Evolutionary conservation across 2,329 filamentous ascomycete species (phyloP), one percentile per base, ranked within the genome.

Genomic region (Cyphellophora attinorum): DNA sequence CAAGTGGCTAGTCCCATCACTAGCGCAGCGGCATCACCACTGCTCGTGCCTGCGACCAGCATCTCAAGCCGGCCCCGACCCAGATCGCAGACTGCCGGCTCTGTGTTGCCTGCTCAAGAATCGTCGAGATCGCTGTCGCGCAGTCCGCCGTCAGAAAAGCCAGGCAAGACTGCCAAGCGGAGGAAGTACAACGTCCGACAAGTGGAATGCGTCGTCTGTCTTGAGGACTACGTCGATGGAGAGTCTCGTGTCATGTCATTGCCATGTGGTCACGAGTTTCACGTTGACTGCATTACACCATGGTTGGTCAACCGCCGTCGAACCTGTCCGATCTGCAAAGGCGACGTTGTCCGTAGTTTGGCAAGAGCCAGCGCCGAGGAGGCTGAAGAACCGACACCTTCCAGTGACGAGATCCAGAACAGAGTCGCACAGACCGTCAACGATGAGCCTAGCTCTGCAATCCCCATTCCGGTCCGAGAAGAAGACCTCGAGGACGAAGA

Each of bases 321-420:
- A 44, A 98, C 91, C n/a, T 98, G 91, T 51, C 91, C 91, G 1
- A 96, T 98, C 41, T 98, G 91, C 65, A 98, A 98, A 64, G 86
- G 88, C 31, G 91, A 98, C 54, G 91, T 98, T 21, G 89, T 98
- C 11, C 59, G 64, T 28, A 67, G 64, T 2, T 53, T 85, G 44
- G 71, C 76, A 12, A 68, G 65, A 19, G 46, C 43, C n/a, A 29
- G 19, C 11, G 37, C 45, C 5, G 41, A 39, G 12, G 40, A 38
- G 11, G 31, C 32, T 16, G 40, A 47, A 19, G 48, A 59, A 17
- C 53, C 58, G 19, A 60, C 67, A 28, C 53, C 60, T 15, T 60
- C 61, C 12, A 56, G 58, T n/a, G 57, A 65, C 27, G 56, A 62
- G 25, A 44, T 66, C 11, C 66, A 71, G 46, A 51, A 49, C 4